Base-by-base conservation (phyloP, 1,284 basidiomycete genomes). In the Tilletia walkeri region DNA sequence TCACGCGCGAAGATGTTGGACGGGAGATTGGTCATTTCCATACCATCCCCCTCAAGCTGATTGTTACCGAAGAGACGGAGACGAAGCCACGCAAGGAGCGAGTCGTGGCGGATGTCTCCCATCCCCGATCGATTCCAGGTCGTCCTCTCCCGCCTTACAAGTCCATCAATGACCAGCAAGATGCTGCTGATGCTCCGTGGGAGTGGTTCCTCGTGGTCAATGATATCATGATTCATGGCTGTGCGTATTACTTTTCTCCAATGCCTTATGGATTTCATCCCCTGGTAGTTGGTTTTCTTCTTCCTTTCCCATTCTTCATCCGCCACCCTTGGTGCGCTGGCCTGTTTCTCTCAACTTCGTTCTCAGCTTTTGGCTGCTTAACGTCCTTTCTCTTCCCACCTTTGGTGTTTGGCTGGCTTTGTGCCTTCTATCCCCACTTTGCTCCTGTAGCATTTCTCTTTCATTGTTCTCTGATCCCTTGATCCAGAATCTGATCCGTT, bases 161-260 rank as follows among this genome's bases (percentile, higher is more conserved):
- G n/a, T 49, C 48, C 48, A 49, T 49, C 48, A 49, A 49, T n/a
- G 48, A 49, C n/a, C 48, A 49, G 48, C 48, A 49, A 49, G 48
- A 49, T 49, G 48, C 48, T n/a, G n/a, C 12, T n/a, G 48, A 49
- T 49, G 48, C 48, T 12, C 48, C 48, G 48, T 49, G 48, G 14
- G 14, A n/a, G 14, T 49, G 48, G 48, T 49, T 49, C n/a, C 48
- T 49, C n/a, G 48, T 49, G 12, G 14, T 12, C 48, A n/a, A 49
- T 14, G 48, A 12, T n/a, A n/a, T 49, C 48, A 49, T 14, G 12
- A 12, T 30, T 30, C 24, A 30, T 30, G 24, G 24, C n/a, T 12
- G 48, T 49, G n/a, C n/a, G 48, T 49, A n/a, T 49, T n/a, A 14
- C 14, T n/a, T n/a, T 49, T 14, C 48, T n/a, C n/a, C n/a, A n/a